Percentiles rank a stretch among this genome's conserved stretches.
Conservation (phyloP, 1,284 basidiomycete species). For the Cryptococcus wingfieldii region DNA sequence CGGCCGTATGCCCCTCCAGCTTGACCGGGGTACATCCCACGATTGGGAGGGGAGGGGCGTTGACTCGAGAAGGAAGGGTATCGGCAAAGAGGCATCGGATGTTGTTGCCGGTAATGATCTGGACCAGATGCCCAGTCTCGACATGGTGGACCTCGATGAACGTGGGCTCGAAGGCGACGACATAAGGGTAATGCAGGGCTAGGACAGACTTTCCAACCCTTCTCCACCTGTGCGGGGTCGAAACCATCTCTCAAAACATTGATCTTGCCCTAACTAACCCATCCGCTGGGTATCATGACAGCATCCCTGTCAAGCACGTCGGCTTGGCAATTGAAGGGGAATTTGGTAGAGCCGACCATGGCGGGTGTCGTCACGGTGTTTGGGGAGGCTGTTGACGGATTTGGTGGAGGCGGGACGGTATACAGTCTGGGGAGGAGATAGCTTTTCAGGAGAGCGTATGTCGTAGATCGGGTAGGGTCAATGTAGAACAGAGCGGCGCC, state of each 20-base stretch:
- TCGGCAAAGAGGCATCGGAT: conserved; percentile 89
- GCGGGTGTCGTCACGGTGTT: conserved; percentile 49
- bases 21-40: conserved; percentile 19
- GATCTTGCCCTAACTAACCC: conserved; percentile 98
- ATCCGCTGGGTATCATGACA: conserved; percentile 87
- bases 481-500: conserved; percentile 92
- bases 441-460: conserved; percentile 71
- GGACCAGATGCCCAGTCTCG: conserved; percentile 83
- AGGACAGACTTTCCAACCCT: conserved; percentile 66
- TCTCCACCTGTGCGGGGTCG: conserved; percentile 72
- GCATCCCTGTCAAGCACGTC: conserved; percentile 89
- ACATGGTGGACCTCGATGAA: conserved; percentile 98
- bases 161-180: conserved; percentile 91
- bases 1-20: conserved; percentile 1
- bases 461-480: conserved; percentile 68
- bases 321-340: conserved; percentile 79
- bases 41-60: conserved; percentile 33
- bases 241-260: conserved; percentile 85
- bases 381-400: conserved; percentile 5
- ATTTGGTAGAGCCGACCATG: conserved; percentile 63
- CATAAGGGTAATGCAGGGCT: conserved; percentile 96
- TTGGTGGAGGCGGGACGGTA: conserved; percentile 45
- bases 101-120: conserved; percentile 91
- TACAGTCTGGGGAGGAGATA: conserved; percentile 85
- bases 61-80: conserved; percentile 68